Conservation (phyloP, 176 grass and related monocot species). For the Eragrostis nindensis region DNA sequence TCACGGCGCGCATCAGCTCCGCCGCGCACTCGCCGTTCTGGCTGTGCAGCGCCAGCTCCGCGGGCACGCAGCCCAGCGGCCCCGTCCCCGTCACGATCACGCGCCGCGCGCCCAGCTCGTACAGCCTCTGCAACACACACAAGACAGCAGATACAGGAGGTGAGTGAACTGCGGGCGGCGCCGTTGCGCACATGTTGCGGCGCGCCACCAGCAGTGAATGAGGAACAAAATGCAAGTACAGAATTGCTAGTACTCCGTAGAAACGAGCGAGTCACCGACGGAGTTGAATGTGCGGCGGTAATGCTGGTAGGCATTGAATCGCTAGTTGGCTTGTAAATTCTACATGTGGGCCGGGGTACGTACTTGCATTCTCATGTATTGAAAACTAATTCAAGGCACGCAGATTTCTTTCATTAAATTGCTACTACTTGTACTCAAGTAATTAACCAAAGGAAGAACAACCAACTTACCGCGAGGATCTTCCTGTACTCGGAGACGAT, state of each 20-base stretch:
- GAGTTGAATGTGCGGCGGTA: background rate
- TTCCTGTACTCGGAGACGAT: conserved; percentile 88
- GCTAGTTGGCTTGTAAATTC: too few relatives aligned
- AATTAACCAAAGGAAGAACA: too few relatives aligned
- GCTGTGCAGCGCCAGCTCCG: conserved; percentile 79
- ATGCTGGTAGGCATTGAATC: too few relatives aligned
- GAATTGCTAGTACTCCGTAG: background rate
- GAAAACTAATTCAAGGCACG: too few relatives aligned
- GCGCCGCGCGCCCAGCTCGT: conserved; percentile 74
- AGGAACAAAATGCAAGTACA: background rate
- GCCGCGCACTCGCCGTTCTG: conserved; percentile 59
- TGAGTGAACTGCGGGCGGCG: background rate
- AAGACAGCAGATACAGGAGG: too few relatives aligned
- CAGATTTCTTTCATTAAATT: too few relatives aligned
- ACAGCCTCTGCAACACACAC: conserved; percentile 68
- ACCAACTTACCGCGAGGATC: conserved; percentile 76
- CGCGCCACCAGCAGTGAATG: background rate
- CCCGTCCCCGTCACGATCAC: conserved; percentile 91
- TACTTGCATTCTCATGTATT: background rate
- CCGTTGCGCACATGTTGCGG: background rate
- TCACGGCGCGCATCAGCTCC: conserved; percentile 75
- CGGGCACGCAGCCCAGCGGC: conserved; percentile 85
- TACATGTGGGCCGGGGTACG: background rate
- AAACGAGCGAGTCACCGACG: background rate
- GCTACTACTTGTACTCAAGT: too few relatives aligned